Percentiles rank a stretch among this genome's conserved stretches.
Evolutionary conservation across 1,284 basidiomycete species (phyloP).

Genomic region (Albatrellus sp.): DNA sequence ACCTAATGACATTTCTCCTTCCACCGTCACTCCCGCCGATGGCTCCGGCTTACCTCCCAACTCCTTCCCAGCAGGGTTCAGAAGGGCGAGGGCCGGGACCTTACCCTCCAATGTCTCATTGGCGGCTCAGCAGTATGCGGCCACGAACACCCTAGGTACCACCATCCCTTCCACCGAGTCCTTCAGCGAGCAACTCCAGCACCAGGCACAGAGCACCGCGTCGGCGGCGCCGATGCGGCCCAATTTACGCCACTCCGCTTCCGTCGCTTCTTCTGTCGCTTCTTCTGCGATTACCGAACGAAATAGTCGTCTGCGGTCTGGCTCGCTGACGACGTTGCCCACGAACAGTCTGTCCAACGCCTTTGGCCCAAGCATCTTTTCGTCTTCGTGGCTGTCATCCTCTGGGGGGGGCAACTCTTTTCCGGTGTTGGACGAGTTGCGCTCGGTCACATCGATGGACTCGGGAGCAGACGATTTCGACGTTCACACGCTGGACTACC

Average conservation of each 20-base stretch:
- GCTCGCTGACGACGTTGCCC: slow-evolving; percentile 70
- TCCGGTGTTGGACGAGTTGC: slow-evolving; percentile 62
- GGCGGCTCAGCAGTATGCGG: slow-evolving; percentile 71
- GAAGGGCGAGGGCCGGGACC: slow-evolving; percentile 81
- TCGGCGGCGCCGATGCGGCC: slow-evolving; percentile 46
- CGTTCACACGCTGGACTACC: slow-evolving; percentile 88
- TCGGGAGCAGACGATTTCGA: slow-evolving; percentile 79
- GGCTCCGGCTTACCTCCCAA: slow-evolving; percentile 45
- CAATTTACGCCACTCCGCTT: slow-evolving; percentile 64
- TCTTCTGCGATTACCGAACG: slow-evolving; percentile 48
- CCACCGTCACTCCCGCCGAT: slow-evolving; percentile 38
- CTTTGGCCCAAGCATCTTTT: slow-evolving; percentile 79
- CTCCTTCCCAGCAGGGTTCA: slow-evolving; percentile 67
- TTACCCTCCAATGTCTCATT: slow-evolving; percentile 81
- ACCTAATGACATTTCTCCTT: slow-evolving; percentile 39
- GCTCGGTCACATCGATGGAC: slow-evolving; percentile 67
- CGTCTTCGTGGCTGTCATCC: slow-evolving; percentile 75
- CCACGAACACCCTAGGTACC: slow-evolving; percentile 39
- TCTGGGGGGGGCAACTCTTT: slow-evolving; percentile 40
- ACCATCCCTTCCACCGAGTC: slow-evolving; percentile 52
- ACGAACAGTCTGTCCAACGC: slow-evolving; percentile 67
- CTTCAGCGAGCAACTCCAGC: slow-evolving; percentile 44
- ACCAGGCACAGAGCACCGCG: slow-evolving; percentile 24
- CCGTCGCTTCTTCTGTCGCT: slow-evolving; percentile 49
- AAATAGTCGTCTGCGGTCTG: slow-evolving; percentile 78